Conservation (phyloP, 352 stramenopile species). For the Phytophthora tentaculata region DNA sequence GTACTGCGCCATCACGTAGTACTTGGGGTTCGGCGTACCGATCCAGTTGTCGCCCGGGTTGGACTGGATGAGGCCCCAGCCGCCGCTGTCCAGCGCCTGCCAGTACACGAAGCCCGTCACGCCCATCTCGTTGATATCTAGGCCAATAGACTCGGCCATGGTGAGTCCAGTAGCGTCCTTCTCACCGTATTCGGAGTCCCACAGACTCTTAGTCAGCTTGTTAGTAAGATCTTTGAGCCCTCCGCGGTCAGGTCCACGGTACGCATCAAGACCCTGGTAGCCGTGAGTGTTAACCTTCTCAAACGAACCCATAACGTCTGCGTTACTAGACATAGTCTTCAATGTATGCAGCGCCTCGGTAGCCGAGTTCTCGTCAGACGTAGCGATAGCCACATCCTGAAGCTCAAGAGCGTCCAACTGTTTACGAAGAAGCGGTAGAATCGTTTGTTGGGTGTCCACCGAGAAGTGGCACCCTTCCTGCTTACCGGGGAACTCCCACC, state of each 20-base stretch:
- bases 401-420: slow-evolving; percentile 47
- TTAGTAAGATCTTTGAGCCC: slow-evolving; percentile 40
- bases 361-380: slow-evolving; percentile 63
- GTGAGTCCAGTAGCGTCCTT: slow-evolving; percentile 53
- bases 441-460: slow-evolving; percentile 41
- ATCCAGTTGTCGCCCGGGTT: slow-evolving; percentile 52
- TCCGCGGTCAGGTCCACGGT: slow-evolving; percentile 46
- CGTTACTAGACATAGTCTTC: slow-evolving; percentile 25
- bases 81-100: slow-evolving; percentile 58
- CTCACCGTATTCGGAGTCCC: slow-evolving; percentile 68
- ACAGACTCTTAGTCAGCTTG: slow-evolving; percentile 50
- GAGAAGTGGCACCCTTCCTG: slow-evolving; percentile 65
- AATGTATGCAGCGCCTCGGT: slow-evolving; percentile 44
- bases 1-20: slow-evolving; percentile 62
- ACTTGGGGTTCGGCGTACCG: slow-evolving; percentile 51
- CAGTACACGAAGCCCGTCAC: slow-evolving; percentile 69
- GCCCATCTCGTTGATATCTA: slow-evolving; percentile 68
- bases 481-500: slow-evolving; percentile 56
- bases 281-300: slow-evolving; percentile 66
- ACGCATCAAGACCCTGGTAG: slow-evolving; percentile 54
- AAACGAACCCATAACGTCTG: slow-evolving; percentile 34
- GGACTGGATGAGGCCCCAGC: slow-evolving; percentile 46
- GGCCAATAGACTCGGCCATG: slow-evolving; percentile 59
- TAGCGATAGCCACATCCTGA: slow-evolving; percentile 40
- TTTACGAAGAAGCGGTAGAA: slow-evolving; percentile 46